Base-by-base conservation (phyloP, 2,329 filamentous ascomycete genomes). In the Aciculosporium take region DNA sequence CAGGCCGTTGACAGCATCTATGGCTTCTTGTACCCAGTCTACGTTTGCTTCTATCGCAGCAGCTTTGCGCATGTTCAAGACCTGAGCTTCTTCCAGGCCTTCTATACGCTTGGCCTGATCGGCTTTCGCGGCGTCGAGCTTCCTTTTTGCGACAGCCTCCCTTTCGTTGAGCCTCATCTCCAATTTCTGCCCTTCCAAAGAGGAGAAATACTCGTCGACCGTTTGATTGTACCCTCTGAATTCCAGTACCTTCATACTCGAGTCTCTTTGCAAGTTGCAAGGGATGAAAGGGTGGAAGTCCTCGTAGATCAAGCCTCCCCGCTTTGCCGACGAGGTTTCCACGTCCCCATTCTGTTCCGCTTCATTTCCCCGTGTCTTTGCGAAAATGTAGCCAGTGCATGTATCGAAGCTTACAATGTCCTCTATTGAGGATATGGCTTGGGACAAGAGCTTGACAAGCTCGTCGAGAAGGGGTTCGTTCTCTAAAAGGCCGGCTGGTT, bases 191-290 rank as follows among this genome's bases (percentile, higher is more conserved):
- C 88, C 36, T 62, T 98, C 91, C 21, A 96, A 76, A 0, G 89
- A 96, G 0, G 91, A 96, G 59, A 94, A 96, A 65, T 95, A 98
- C 50, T 94, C 85, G 56, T 98, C 91, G 0, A 94, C 87, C 0
- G 87, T 91, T 55, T 82, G 83, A 59, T 95, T 95, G 67, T 93
- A 96, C 8, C 79, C 82, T 6, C 85, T 73, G 49, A 88, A 87
- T 41, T 84, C 75, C 10, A 96, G 55, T 13, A 94, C 76, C 3
- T 76, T 72, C 20, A 80, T 73, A 0, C 69, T 64, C 0, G 76
- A 65, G 42, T 87, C 77, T 6, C 73, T 68, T 46, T 79, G 75
- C 46, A 94, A 83, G 50, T 96, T 89, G 18, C 71, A 67, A 0
- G 91, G 91, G 30, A 81, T 67, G 58, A 96, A 96, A 0, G 91